Base-by-base conservation (phyloP, 768 basidiomycete species). In the Paxillus rubicundulus region DNA sequence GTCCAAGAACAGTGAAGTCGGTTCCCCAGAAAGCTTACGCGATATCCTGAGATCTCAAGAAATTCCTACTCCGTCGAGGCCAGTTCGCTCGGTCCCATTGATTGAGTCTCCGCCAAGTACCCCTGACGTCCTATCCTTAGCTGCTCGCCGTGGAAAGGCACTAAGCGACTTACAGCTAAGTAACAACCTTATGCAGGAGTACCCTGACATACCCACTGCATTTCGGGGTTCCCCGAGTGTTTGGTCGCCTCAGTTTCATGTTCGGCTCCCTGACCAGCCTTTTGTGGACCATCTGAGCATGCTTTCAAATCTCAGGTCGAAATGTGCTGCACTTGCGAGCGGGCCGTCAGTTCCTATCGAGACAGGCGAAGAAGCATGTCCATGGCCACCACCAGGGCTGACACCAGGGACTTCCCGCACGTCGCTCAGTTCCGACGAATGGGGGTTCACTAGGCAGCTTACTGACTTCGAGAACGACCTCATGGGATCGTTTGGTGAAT, bases 191-290 rank as follows among this genome's bases (percentile, higher is more conserved):
- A 56, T 59, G 40, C 52, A 62, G 43, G 53, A 54, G 7, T 77
- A 77, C 50, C 75, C 76, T 18, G 70, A 70, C 47, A 72, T 77
- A 13, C 76, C 75, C 6, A 74, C 70, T 14, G 71, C 76, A 7
- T 77, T 77, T 61, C 64, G 69, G 13, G 72, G 74, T 13, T 72
- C 74, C 4, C 64, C 72, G 0, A 58, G 65, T 7, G 49, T 61
- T 18, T 67, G 68, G 56, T 67, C 64, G 5, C 72, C 74, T 2
- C 54, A 52, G 28, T 67, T 69, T 34, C 62, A 67, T 18, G 37
- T 54, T 13, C 37, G 53, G 7, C 39, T 49, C 9, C 36, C 43
- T 28, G 28, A n/a, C 13, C 54, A 58, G 12, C 50, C 52, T 18
- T 59, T 63, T 46, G 66, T 70, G 51, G 66, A 68, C 2, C 63